A percentile compares a stretch with the other conserved stretches of the same genome.
phyloP scores from a whole-genome alignment of 768 basidiomycete species.

The Leccinum variicolor region DNA sequence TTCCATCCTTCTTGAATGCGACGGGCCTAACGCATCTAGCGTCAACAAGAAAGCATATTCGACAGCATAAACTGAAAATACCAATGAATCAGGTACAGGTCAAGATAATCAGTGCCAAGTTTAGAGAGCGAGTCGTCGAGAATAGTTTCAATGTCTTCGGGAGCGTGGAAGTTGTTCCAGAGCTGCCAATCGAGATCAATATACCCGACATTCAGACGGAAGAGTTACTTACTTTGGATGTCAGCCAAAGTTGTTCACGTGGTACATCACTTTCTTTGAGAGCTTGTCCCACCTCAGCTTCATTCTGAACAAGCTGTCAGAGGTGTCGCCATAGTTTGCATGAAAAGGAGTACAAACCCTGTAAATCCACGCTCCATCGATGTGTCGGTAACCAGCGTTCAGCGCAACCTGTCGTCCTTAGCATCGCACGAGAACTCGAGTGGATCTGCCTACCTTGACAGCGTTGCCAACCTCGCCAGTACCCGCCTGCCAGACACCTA shows the following conservation, averaged over 20 bases:
- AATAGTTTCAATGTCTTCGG: constrained; percentile 64
- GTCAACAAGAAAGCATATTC: neutral
- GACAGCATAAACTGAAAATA: constrained; percentile 23
- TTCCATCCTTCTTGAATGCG: constrained; percentile 57
- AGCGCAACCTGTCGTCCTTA: constrained; percentile 45
- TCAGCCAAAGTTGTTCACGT: constrained; percentile 65
- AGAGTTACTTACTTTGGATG: constrained; percentile 44
- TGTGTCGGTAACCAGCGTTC: constrained; percentile 63
- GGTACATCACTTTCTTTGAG: constrained; percentile 56
- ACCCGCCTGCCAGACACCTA: constrained; percentile 63
- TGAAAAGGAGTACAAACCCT: constrained; percentile 35
- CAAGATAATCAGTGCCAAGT: constrained; percentile 68
- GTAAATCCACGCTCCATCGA: constrained; percentile 74
- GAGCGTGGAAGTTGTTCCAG: constrained; percentile 76
- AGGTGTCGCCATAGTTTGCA: neutral
- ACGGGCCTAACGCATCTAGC: constrained; percentile 46
- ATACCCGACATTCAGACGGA: neutral
- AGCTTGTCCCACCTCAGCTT: constrained; percentile 65
- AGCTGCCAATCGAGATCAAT: constrained; percentile 37
- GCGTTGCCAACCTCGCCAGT: constrained; percentile 61
- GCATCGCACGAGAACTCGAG: neutral
- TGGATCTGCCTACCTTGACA: constrained; percentile 45
- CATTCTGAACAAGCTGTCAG: constrained; percentile 45
- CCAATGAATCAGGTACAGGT: constrained; percentile 83
- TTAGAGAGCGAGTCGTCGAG: constrained; percentile 63